Conservation (phyloP, 2,329 filamentous ascomycete genomes). For the Colletotrichum sp. region DNA sequence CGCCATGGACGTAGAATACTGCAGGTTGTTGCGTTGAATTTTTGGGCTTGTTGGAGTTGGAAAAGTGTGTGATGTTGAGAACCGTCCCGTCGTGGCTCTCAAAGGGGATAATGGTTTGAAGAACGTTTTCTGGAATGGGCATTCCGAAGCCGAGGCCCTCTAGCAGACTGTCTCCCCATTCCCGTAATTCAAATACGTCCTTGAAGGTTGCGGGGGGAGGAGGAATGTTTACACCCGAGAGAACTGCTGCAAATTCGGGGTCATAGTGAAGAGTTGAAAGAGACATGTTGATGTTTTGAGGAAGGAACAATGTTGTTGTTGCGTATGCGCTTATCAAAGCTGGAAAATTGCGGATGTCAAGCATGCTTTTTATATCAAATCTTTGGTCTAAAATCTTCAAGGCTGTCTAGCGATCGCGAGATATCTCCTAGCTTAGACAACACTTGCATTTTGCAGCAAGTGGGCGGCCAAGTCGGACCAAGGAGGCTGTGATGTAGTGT, state of each 20-base stretch:
- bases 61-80: conserved; percentile 23
- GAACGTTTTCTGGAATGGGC: conserved; percentile 1
- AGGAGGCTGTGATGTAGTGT: background rate
- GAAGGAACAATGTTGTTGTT: background rate
- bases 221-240: background rate
- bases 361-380: background rate
- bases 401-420: background rate
- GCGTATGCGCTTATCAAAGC: background rate
- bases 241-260: background rate
- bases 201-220: background rate
- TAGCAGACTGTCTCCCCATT: background rate
- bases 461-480: background rate
- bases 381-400: background rate
- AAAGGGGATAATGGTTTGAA: conserved; percentile 15
- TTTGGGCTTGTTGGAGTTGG: background rate
- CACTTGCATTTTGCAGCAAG: background rate
- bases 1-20: conserved; percentile 43
- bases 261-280: background rate
- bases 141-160: background rate
- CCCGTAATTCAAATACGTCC: background rate
- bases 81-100: conserved; percentile 20
- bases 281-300: background rate
- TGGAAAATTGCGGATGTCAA: background rate
- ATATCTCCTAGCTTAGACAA: background rate
- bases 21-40: conserved; percentile 23